Evolutionary conservation across 192 early-diverging fungal species (phyloP), one percentile per base, ranked within the genome.

Genomic region (Funneliformis mosseae): DNA sequence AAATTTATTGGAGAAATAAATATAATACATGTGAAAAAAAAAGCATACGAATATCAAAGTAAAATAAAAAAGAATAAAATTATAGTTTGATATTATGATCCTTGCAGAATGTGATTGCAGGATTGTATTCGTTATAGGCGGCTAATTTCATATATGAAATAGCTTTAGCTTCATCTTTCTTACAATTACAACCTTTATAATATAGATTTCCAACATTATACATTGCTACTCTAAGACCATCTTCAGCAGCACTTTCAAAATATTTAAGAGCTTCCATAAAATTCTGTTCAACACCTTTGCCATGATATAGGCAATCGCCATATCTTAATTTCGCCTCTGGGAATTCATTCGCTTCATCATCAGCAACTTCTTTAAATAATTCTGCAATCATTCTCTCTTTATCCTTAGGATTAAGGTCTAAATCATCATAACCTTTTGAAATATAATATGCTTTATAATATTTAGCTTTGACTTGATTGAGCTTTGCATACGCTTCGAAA

Each of bases 291-390:
- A 70, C 68, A 42, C 68, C 68, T 45, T 38, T 70, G 14, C 68
- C 68, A 42, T 43, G 5, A 39, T n/a, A 70, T n/a, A 70, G n/a
- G 8, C 68, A 70, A n/a, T n/a, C 10, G 3, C 41, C 68, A 70
- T 70, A 70, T 43, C 38, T 43, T 43, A 43, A 33, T 70, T 70
- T 33, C 10, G 68, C 68, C 8, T 42, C 68, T 10, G 68, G 33
- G 0, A 55, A 55, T n/a, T 55, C 50, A 55, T 55, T 55, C 43
- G 16, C 39, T 70, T 43, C 68, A 70, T 70, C 39, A 43, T 43
- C 41, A n/a, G 68, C 68, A n/a, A 42, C 33, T 70, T 70, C 68
- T 70, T 70, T 70, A 70, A 70, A 70, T 23, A 43, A 23, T 70
- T 43, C 21, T 3, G 68, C 68, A n/a, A 41, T 41, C 9, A 14